Percentiles rank a stretch among this genome's conserved stretches.
Conservation (phyloP, 345 rosid genomes). For the Balakata baccata region DNA sequence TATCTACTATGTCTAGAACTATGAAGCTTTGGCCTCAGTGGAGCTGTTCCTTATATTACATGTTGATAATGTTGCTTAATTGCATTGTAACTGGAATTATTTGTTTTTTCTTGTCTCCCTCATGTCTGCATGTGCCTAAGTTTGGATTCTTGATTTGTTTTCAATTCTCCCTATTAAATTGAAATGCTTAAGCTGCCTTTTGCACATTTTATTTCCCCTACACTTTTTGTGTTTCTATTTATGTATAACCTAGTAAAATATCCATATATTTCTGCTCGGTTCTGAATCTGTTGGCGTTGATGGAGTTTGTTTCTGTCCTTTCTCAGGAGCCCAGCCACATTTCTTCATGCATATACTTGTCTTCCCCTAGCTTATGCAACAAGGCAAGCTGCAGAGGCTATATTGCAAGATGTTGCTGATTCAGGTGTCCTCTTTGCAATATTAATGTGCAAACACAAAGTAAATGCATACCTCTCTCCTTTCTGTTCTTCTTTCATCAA, state of each 20-base stretch:
- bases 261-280: neutral
- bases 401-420: slow-evolving; percentile 88
- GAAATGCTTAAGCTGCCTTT: neutral
- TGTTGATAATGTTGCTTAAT: neutral
- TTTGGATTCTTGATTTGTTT: neutral
- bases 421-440: slow-evolving; percentile 84
- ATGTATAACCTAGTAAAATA: neutral
- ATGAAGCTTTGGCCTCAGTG: neutral
- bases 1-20: neutral
- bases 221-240: neutral
- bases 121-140: neutral
- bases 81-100: neutral
- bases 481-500: neutral
- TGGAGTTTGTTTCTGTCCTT: slow-evolving; percentile 9
- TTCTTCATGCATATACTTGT: slow-evolving; percentile 96
- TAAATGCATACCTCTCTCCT: slow-evolving; percentile 16
- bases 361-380: slow-evolving; percentile 81
- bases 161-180: neutral
- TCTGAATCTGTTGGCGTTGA: slow-evolving; percentile 12
- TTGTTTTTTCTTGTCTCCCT: too few relatives aligned
- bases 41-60: neutral
- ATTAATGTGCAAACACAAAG: slow-evolving; percentile 86
- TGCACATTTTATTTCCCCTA: neutral
- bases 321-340: slow-evolving; percentile 83
- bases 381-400: slow-evolving; percentile 82